Evolutionary conservation across 306 rosid species (phyloP).

Genomic region (Trifolium fragiferum): DNA sequence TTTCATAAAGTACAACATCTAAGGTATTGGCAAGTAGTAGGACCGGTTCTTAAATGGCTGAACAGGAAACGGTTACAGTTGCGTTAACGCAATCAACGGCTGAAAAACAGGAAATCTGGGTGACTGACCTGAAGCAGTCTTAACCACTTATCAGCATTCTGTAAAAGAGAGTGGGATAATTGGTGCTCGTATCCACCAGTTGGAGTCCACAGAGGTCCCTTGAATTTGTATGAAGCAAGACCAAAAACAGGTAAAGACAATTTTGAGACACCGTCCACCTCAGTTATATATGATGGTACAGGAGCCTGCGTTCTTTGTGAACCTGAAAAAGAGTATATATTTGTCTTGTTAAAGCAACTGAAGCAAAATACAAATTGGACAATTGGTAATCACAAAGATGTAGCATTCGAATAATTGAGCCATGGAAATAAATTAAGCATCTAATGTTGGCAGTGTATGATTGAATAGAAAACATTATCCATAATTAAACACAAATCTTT

Average conservation of each 20-base stretch:
- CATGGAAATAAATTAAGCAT: slow-evolving; percentile 11
- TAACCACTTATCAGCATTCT: slow-evolving; percentile 67
- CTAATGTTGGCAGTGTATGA: neutral
- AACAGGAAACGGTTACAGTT: slow-evolving; percentile 37
- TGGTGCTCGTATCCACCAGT: slow-evolving; percentile 69
- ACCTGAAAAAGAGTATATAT: slow-evolving; percentile 52
- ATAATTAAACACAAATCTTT: neutral
- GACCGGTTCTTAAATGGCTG: slow-evolving; percentile 40
- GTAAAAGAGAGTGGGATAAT: slow-evolving; percentile 61
- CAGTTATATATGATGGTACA: slow-evolving; percentile 46
- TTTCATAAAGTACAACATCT: slow-evolving; percentile 30
- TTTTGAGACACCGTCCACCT: slow-evolving; percentile 52
- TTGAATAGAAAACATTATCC: slow-evolving; percentile 17
- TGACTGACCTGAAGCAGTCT: slow-evolving; percentile 71
- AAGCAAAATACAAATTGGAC: slow-evolving; percentile 20
- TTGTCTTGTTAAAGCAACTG: slow-evolving; percentile 13
- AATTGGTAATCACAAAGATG: neutral
- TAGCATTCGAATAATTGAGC: slow-evolving; percentile 2
- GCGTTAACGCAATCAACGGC: slow-evolving; percentile 52
- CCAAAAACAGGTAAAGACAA: slow-evolving; percentile 79
- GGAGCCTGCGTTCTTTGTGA: slow-evolving; percentile 52
- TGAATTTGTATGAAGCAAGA: slow-evolving; percentile 90
- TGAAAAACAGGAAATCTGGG: slow-evolving; percentile 90
- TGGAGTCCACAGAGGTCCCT: slow-evolving; percentile 84
- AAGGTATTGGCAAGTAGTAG: slow-evolving; percentile 32